phyloP scores from a whole-genome alignment of 2,329 filamentous ascomycete genomes.

The Helotiales sp. region DNA sequence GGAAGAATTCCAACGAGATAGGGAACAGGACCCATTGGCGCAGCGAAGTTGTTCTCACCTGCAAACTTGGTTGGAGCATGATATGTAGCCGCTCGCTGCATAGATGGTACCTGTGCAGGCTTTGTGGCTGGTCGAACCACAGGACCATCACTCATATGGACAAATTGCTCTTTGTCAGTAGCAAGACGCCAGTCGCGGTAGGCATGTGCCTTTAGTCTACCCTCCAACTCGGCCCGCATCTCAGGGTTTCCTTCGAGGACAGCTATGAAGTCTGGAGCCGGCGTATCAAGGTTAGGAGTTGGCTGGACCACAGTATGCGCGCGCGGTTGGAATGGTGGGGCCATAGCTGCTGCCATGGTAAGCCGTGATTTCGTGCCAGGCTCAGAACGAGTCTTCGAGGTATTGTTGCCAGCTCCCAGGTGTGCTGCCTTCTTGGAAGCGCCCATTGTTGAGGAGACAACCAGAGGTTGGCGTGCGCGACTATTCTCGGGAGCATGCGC shows the following conservation, averaged over 20 bases:
- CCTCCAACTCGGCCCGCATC: conserved; percentile 22
- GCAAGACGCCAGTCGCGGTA: background rate
- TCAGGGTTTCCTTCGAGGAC: conserved; percentile 3
- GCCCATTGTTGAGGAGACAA: background rate
- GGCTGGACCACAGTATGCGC: conserved; percentile 10
- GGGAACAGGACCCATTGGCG: conserved; percentile 35
- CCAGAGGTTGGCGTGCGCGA: background rate
- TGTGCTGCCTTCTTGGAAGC: background rate
- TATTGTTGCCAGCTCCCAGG: background rate
- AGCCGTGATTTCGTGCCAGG: conserved; percentile 27
- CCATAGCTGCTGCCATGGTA: conserved; percentile 35
- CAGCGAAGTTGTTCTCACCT: background rate
- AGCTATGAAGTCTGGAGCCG: background rate
- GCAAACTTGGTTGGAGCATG: conserved; percentile 8
- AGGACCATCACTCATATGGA: conserved; percentile 12
- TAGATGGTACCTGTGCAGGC: background rate
- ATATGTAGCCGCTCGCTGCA: conserved; percentile 23
- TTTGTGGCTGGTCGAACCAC: conserved; percentile 13
- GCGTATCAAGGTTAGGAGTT: background rate
- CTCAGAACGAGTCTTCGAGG: conserved; percentile 5
- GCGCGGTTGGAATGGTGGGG: conserved; percentile 37
- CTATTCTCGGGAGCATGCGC: background rate
- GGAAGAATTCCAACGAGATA: conserved; percentile 58
- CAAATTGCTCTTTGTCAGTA: background rate
- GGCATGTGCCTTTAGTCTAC: conserved; percentile 23